A percentile compares a stretch with the other conserved stretches of the same genome.
These are phyloP conservation scores for Dactylella cylindrospora DNA, from an alignment of 2,329 filamentous ascomycete genomes.

Conservation along the genomic window DNA sequence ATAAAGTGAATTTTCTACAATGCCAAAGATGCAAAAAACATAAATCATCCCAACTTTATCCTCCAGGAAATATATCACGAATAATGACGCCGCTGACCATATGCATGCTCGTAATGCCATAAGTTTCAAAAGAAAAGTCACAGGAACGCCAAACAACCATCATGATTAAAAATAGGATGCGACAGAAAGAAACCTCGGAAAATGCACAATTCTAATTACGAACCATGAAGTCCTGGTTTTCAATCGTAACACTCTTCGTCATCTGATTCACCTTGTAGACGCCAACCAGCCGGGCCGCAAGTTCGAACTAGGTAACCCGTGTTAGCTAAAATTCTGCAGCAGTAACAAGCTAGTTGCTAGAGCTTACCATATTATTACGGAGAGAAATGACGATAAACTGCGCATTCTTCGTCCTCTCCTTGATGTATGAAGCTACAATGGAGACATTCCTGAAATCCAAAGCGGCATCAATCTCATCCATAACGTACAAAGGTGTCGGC, in stretches of 20 bases:
- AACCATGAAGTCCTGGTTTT: conserved; percentile 75
- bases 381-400: conserved; percentile 98
- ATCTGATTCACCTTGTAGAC: conserved; percentile 99
- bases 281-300: conserved; percentile 89
- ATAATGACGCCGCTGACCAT: not conserved
- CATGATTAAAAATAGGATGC: not conserved
- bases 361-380: conserved; percentile 82
- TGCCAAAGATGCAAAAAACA: too few relatives aligned
- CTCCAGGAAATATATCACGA: not conserved
- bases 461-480: conserved; percentile 99
- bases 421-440: conserved; percentile 98
- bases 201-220: conserved; percentile 8
- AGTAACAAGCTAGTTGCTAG: not conserved
- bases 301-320: conserved; percentile 74
- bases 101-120: not conserved
- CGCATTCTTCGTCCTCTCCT: conserved; percentile 97
- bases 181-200: too few relatives aligned
- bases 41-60: not conserved
- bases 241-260: conserved; percentile 87
- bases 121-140: not conserved
- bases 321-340: conserved; percentile 23
- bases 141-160: not conserved
- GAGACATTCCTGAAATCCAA: conserved; percentile 97
- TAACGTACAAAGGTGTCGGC: conserved; percentile 95
- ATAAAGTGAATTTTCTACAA: too few relatives aligned